Percentiles rank a stretch among this genome's conserved stretches.
Evolutionary conservation across 2,329 filamentous ascomycete species (phyloP).

Genomic region (Pseudocercospora fuligena): DNA sequence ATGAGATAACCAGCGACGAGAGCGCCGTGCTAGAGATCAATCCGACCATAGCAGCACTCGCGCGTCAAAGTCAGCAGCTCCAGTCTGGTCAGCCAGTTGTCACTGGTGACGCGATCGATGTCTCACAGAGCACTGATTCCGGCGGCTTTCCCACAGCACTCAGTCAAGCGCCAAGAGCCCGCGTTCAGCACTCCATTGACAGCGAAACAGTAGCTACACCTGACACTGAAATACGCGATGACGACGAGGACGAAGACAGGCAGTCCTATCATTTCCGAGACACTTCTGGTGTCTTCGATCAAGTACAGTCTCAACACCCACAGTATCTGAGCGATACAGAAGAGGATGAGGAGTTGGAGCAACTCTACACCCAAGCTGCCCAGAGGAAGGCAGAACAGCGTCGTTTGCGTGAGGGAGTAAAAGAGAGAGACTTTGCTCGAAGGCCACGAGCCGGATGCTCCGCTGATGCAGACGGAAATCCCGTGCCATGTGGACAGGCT

Average conservation of each 20-base stretch:
- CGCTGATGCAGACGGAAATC: background rate
- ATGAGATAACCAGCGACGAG: slow-evolving; percentile 4
- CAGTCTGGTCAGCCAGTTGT: background rate
- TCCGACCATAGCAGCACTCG: slow-evolving; percentile 16
- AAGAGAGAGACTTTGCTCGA: slow-evolving; percentile 18
- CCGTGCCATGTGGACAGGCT: background rate
- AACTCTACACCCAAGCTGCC: slow-evolving; percentile 17
- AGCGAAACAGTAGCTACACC: slow-evolving; percentile 10
- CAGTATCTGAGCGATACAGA: slow-evolving; percentile 28
- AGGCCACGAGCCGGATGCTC: background rate
- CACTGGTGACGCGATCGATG: background rate
- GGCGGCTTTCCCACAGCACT: slow-evolving; percentile 4
- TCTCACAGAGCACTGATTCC: slow-evolving; percentile 1
- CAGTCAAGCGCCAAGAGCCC: background rate
- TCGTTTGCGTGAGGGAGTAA: slow-evolving; percentile 18
- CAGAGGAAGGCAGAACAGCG: slow-evolving; percentile 14
- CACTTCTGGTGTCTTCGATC: slow-evolving; percentile 9
- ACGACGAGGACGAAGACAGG: slow-evolving; percentile 11
- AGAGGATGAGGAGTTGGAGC: slow-evolving; percentile 29
- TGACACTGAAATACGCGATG: slow-evolving; percentile 8
- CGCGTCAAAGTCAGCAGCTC: slow-evolving; percentile 8
- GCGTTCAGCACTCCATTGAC: slow-evolving; percentile 1
- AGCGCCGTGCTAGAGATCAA: slow-evolving; percentile 16
- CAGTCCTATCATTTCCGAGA: slow-evolving; percentile 11
- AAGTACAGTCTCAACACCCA: slow-evolving; percentile 13